Evolutionary conservation across 139 green algal genomes (phyloP).

Genomic region (Cymbomonas tetramitiformis): DNA sequence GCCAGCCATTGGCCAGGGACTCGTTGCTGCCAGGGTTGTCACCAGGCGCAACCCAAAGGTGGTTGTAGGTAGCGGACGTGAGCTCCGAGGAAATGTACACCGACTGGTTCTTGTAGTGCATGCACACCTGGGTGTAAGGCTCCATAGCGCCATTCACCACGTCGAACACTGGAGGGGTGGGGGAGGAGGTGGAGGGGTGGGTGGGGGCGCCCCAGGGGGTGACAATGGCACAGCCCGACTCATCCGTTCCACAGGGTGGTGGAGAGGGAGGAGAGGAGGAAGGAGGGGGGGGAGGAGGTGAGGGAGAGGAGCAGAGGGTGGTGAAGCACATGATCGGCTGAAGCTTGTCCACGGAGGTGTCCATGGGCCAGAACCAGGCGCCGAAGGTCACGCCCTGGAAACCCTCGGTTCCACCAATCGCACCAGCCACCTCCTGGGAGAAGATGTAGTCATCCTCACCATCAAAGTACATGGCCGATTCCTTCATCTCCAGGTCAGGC

Average conservation of each 20-base stretch:
- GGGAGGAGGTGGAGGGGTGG: background rate
- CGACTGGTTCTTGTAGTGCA: background rate
- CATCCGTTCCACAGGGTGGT: no score
- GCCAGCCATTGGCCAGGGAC: background rate
- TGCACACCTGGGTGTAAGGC: background rate
- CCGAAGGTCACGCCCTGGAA: slow-evolving; percentile 19
- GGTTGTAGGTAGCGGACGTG: background rate
- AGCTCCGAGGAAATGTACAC: slow-evolving; percentile 9
- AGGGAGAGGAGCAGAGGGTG: background rate
- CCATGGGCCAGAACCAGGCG: slow-evolving; percentile 21
- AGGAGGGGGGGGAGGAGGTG: background rate
- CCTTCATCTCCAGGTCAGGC: background rate
- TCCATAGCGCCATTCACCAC: no score
- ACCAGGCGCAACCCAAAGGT: background rate
- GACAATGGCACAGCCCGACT: no score
- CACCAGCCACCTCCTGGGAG: background rate
- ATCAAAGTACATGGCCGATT: slow-evolving; percentile 15
- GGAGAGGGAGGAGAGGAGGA: no score
- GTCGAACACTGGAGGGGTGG: no score
- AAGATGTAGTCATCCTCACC: slow-evolving; percentile 11
- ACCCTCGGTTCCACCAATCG: background rate
- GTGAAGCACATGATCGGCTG: slow-evolving; percentile 15
- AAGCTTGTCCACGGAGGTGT: background rate
- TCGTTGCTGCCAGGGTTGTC: no score
- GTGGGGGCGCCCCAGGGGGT: background rate